phyloP scores from a whole-genome alignment of 2,329 filamentous ascomycete species.

The Aureobasidium zeae region DNA sequence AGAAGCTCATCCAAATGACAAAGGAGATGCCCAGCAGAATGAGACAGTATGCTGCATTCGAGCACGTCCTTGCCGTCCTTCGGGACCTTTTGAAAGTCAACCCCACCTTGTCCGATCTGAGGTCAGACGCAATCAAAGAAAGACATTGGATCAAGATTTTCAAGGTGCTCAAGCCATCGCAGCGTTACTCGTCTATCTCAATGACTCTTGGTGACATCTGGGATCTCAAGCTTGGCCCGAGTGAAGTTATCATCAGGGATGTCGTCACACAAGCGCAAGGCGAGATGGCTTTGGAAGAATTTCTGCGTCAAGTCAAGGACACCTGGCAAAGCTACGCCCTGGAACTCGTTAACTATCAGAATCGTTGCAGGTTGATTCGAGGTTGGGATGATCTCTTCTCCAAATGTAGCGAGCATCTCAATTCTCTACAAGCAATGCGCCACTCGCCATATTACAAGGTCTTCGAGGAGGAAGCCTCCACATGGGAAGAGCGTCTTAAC shows the following conservation, averaged over 20 bases:
- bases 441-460: slow-evolving; percentile 99
- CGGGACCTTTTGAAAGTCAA: slow-evolving; percentile 88
- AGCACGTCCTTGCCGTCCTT: slow-evolving; percentile 88
- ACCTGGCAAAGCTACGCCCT: slow-evolving; percentile 93
- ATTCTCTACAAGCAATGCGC: slow-evolving; percentile 96
- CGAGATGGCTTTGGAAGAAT: slow-evolving; percentile 97
- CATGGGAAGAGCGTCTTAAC: slow-evolving; percentile 97
- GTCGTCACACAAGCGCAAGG: slow-evolving; percentile 94
- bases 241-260: slow-evolving; percentile 78
- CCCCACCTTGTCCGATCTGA: slow-evolving; percentile 74
- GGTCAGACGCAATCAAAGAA: slow-evolving; percentile 92
- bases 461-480: slow-evolving; percentile 92
- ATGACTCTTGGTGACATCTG: slow-evolving; percentile 98
- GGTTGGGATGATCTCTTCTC: slow-evolving; percentile 98
- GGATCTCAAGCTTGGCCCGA: slow-evolving; percentile 86
- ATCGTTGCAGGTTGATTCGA: slow-evolving; percentile 92
- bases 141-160: slow-evolving; percentile 97
- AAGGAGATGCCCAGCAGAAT: slow-evolving; percentile 99
- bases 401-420: slow-evolving; percentile 96
- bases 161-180: slow-evolving; percentile 85
- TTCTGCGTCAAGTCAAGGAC: slow-evolving; percentile 90
- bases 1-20: slow-evolving; percentile 91
- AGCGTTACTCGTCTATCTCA: slow-evolving; percentile 85
- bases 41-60: slow-evolving; percentile 99
- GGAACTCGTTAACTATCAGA: slow-evolving; percentile 94